Conservation (phyloP, 345 rosid genomes). For the Citrus medica region DNA sequence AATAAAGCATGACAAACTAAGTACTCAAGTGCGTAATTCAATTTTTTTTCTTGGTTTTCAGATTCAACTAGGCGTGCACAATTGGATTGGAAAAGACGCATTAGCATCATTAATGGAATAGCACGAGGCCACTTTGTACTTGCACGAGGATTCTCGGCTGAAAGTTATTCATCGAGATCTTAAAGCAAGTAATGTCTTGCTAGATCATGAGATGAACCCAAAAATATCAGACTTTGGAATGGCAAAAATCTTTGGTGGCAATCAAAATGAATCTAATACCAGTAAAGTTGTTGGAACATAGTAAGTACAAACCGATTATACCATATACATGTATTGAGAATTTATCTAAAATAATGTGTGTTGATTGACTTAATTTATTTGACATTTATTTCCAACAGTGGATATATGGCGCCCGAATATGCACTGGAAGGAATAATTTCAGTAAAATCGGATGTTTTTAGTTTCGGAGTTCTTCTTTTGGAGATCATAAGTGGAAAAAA, state of each 20-base stretch:
- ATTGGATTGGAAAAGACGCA: slow-evolving; percentile 17
- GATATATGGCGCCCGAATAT: slow-evolving; percentile 17
- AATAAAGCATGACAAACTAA: too few species aligned
- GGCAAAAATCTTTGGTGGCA: too few species aligned
- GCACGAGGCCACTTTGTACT: slow-evolving; percentile 31
- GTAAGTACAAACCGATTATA: not conserved
- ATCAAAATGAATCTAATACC: too few species aligned
- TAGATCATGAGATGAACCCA: too few species aligned
- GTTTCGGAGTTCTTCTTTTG: slow-evolving; percentile 17
- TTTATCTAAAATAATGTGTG: not conserved
- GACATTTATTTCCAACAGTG: not conserved
- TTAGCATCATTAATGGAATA: slow-evolving; percentile 28
- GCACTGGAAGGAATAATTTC: slow-evolving; percentile 9
- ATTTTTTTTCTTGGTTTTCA: not conserved
- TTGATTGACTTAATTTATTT: not conserved
- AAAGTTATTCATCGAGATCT: slow-evolving; percentile 31
- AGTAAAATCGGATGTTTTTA: slow-evolving; percentile 2
- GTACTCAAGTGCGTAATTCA: too few species aligned
- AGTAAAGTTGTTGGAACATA: too few species aligned
- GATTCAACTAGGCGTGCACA: not conserved
- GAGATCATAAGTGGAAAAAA: slow-evolving; percentile 8
- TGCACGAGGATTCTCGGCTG: slow-evolving; percentile 38
- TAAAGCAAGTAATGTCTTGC: slow-evolving; percentile 12
- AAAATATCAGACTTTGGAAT: too few species aligned
- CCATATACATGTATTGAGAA: not conserved